A percentile compares a stretch with the other conserved stretches of the same genome.
phyloP scores from a whole-genome alignment of 169 alveolate species.

The Pseudocohnilembus persalinus region DNA sequence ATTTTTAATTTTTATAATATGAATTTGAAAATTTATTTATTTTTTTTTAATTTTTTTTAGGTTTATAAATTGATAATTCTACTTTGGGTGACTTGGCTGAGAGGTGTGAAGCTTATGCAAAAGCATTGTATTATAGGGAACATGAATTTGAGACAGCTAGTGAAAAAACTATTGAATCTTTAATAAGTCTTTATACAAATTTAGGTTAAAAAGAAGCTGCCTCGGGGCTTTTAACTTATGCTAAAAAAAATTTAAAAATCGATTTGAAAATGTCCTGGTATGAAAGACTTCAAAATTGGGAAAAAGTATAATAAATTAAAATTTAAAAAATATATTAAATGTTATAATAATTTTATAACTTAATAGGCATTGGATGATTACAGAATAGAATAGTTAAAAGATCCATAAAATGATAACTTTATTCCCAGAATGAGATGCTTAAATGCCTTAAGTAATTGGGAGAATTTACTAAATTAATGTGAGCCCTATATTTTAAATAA shows the following conservation, averaged over 20 bases:
- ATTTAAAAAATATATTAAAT: no score
- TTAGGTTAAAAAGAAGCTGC: conserved; percentile 88
- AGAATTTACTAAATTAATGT: conserved; percentile 32
- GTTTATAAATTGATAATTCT: conserved; percentile 73
- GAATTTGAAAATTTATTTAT: not conserved
- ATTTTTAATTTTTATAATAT: no score
- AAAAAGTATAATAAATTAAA: conserved; percentile 34
- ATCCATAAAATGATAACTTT: conserved; percentile 30
- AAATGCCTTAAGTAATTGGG: conserved; percentile 85
- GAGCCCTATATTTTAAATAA: conserved; percentile 38
- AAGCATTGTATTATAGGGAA: conserved; percentile 89
- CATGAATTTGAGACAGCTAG: conserved; percentile 75
- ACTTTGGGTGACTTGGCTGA: conserved; percentile 86
- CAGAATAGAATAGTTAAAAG: conserved; percentile 44
- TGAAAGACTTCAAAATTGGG: conserved; percentile 85
- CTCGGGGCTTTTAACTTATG: conserved; percentile 79
- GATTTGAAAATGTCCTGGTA: conserved; percentile 75
- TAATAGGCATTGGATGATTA: conserved; percentile 54
- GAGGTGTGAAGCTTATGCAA: conserved; percentile 90
- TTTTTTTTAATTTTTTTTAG: not conserved
- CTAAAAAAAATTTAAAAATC: conserved; percentile 64
- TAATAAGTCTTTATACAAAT: conserved; percentile 79
- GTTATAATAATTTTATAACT: no score
- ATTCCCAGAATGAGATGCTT: conserved; percentile 76
- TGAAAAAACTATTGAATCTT: conserved; percentile 70